Evolutionary conservation across 108 stramenopile genomes (phyloP), one percentile per base, ranked within the genome.

Genomic region (Cyclotella cryptica): DNA sequence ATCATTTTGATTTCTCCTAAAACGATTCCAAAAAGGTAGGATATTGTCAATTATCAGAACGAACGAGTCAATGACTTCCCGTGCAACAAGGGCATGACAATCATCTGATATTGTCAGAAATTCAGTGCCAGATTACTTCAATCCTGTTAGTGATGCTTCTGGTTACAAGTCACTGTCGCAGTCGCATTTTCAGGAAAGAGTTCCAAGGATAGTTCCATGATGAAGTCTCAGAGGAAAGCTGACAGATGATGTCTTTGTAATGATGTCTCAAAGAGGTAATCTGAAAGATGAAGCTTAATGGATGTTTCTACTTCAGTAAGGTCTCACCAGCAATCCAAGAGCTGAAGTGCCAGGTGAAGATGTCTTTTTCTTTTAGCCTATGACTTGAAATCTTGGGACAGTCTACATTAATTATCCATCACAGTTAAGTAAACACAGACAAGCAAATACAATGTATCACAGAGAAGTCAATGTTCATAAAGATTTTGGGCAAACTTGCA

Each of bases 71-170:
- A 47, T 44, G 0, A 65, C 74, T 21, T 75, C 74, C 26, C 53
- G 62, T 61, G 81, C 69, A 9, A 74, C 81, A 58, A 54, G 74
- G 52, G 81, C 55, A 29, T 45, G 81, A 43, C 74, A 62, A 75
- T 39, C 81, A 74, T 43, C 69, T n/a, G n/a, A n/a, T 82, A 1
- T 18, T 66, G 19, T 58, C 69, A 19, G 65, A 19, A 59, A 53
- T 18, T 17, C 61, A 4, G 1, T 46, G 5, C 46, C 67, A 39
- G 22, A 13, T 9, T 55, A 55, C 43, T 73, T 47, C 3, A 18
- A 67, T 39, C 46, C 58, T 42, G 47, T 11, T 24, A 53, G 28
- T 18, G 67, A 68, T 42, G 49, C 67, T n/a, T 68, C 67, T 7
- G 67, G 67, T 17, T 19, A 24, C 46, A 68, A 52, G 22, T 68